phyloP scores from a whole-genome alignment of 352 stramenopile species.

The Globisporangium spiculum region DNA sequence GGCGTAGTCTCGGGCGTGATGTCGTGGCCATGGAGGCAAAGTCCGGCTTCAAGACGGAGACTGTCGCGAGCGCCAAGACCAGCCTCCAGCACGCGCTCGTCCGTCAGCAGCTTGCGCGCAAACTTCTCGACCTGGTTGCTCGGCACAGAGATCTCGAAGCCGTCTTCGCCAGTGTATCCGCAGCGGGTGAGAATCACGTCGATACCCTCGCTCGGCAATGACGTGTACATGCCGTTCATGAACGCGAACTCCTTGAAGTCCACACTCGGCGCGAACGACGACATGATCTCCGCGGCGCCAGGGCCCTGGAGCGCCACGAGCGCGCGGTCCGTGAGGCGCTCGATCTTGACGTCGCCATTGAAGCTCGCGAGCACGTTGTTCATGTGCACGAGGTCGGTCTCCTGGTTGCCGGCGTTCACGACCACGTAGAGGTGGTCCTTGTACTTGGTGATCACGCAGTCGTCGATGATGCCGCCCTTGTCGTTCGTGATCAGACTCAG shows the following conservation, averaged over 20 bases:
- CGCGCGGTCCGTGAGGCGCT: conserved; percentile 91
- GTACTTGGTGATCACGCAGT: conserved; percentile 97
- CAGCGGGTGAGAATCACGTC: conserved; percentile 93
- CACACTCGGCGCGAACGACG: conserved; percentile 80
- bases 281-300: conserved; percentile 85
- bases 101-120: conserved; percentile 46
- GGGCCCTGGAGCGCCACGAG: conserved; percentile 96
- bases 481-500: conserved; percentile 96
- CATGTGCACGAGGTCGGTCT: conserved; percentile 95
- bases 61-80: conserved; percentile 96
- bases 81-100: conserved; percentile 85
- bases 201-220: conserved; percentile 56
- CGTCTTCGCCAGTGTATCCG: conserved; percentile 99
- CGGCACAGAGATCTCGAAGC: conserved; percentile 96
- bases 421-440: conserved; percentile 94
- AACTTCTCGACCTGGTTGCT: conserved; percentile 56
- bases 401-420: conserved; percentile 98
- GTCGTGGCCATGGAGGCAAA: conserved; percentile 99
- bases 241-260: conserved; percentile 94
- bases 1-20: conserved; percentile 95
- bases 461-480: conserved; percentile 97
- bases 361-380: conserved; percentile 77
- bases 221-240: conserved; percentile 93
- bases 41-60: conserved; percentile 95
- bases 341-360: conserved; percentile 92